These are phyloP conservation scores for Chaetomium sp. DNA, from an alignment of 2,329 filamentous ascomycete species.

Conservation along the genomic window DNA sequence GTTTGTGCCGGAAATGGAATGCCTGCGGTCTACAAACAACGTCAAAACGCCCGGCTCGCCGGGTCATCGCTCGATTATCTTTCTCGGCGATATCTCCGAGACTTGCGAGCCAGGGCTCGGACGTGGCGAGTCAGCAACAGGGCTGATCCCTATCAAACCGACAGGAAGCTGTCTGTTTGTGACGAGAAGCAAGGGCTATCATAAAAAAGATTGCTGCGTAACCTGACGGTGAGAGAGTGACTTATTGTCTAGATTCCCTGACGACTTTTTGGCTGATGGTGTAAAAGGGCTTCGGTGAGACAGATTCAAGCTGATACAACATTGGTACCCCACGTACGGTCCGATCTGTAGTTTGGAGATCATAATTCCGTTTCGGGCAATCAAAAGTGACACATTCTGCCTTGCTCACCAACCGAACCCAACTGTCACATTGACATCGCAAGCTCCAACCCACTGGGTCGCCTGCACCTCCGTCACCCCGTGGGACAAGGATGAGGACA, in stretches of 20 bases:
- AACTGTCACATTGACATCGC: conserved; percentile 2
- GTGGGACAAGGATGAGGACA: not conserved
- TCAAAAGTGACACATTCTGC: conserved; percentile 7
- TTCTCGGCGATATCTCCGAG: not conserved
- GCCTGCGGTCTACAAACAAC: not conserved
- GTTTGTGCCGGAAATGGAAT: not conserved
- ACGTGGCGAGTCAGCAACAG: conserved; percentile 9
- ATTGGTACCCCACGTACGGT: not conserved
- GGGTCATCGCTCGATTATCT: not conserved
- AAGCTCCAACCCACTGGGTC: conserved; percentile 7
- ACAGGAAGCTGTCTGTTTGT: not conserved
- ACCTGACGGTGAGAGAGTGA: conserved; percentile 7
- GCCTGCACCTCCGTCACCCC: conserved; percentile 8
- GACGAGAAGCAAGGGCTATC: conserved; percentile 9
- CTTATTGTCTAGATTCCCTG: not conserved
- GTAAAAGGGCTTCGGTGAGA: not conserved
- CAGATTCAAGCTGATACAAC: not conserved
- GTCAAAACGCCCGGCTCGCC: not conserved
- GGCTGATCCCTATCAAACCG: conserved; percentile 10
- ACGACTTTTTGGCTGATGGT: conserved; percentile 1
- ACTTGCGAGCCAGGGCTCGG: not conserved
- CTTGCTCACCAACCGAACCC: not conserved
- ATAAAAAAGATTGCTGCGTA: not conserved
- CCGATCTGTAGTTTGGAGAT: conserved; percentile 9
- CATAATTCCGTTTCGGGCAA: conserved; percentile 13